Evolutionary conservation across 345 rosid genomes (phyloP).

Genomic region (Lepidium sativum): DNA sequence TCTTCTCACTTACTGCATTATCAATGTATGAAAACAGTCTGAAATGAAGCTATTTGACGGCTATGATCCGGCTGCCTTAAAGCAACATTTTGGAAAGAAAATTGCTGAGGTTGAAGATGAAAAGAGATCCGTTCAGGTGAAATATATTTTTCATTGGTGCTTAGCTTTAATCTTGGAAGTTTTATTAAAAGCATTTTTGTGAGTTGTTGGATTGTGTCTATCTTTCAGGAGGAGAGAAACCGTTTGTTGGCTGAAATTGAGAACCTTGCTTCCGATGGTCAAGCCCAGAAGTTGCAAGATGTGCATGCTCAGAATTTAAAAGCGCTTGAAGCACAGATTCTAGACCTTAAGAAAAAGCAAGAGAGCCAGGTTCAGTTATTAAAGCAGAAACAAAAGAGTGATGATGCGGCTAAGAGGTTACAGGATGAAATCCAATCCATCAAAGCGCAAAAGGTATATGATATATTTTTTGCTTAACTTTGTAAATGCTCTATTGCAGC

Average conservation of each 20-base stretch:
- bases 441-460: conserved; percentile 81
- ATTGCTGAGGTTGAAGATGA: conserved; percentile 83
- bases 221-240: conserved; percentile 83
- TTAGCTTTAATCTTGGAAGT: not conserved
- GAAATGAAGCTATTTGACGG: conserved; percentile 93
- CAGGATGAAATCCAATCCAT: conserved; percentile 96
- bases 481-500: not conserved
- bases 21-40: conserved; percentile 43
- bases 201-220: conserved; percentile 1
- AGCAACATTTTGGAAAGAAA: conserved; percentile 96
- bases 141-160: not conserved
- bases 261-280: conserved; percentile 85
- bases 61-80: conserved; percentile 56
- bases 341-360: conserved; percentile 92
- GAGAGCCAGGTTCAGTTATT: conserved; percentile 93
- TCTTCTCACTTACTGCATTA: not conserved
- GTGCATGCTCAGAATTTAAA: conserved; percentile 76
- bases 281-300: conserved; percentile 75
- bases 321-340: conserved; percentile 85
- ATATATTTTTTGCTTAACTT: not conserved
- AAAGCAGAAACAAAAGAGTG: conserved; percentile 94
- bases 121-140: conserved; percentile 83
- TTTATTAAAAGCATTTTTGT: not conserved
- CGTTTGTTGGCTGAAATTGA: conserved; percentile 79
- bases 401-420: conserved; percentile 81